phyloP scores from a whole-genome alignment of 352 stramenopile genomes.

The Phytophthora tentaculata region DNA sequence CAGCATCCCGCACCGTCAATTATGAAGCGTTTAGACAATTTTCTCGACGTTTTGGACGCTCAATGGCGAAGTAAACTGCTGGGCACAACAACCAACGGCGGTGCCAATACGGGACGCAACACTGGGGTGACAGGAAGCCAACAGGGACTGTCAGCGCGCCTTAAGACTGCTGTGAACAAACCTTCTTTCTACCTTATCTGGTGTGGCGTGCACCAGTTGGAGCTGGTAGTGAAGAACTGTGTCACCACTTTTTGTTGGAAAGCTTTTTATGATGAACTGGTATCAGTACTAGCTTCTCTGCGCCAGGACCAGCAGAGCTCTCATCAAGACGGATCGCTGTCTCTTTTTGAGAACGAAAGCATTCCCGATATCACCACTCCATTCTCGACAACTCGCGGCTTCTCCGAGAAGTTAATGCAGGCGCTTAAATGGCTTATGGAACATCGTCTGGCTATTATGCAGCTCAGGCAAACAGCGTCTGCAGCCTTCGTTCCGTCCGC shows the following conservation, averaged over 20 bases:
- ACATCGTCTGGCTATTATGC: constrained; percentile 37
- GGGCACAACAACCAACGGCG: constrained; percentile 53
- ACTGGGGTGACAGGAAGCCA: constrained; percentile 52
- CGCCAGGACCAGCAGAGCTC: constrained; percentile 31
- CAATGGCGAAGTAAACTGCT: constrained; percentile 62
- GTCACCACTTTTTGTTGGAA: constrained; percentile 49
- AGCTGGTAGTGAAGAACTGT: constrained; percentile 67
- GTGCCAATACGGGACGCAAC: constrained; percentile 50
- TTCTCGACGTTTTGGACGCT: constrained; percentile 58
- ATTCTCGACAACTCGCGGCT: constrained; percentile 42
- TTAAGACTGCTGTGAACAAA: constrained; percentile 52
- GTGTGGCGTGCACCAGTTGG: constrained; percentile 62
- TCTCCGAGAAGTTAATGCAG: constrained; percentile 48
- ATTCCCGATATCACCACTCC: constrained; percentile 47
- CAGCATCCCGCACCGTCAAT: constrained; percentile 41
- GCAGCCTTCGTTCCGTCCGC: constrained; percentile 43
- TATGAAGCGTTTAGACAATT: constrained; percentile 42
- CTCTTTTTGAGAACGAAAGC: constrained; percentile 32
- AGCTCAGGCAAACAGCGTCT: constrained; percentile 32
- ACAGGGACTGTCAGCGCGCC: constrained; percentile 48
- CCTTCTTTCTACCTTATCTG: constrained; percentile 66
- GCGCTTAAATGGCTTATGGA: constrained; percentile 64
- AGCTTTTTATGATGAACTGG: constrained; percentile 62
- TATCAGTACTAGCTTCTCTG: constrained; percentile 46
- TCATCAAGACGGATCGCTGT: constrained; percentile 15